phyloP scores from a whole-genome alignment of 2,329 filamentous ascomycete species.

The Talaromyces sp. region DNA sequence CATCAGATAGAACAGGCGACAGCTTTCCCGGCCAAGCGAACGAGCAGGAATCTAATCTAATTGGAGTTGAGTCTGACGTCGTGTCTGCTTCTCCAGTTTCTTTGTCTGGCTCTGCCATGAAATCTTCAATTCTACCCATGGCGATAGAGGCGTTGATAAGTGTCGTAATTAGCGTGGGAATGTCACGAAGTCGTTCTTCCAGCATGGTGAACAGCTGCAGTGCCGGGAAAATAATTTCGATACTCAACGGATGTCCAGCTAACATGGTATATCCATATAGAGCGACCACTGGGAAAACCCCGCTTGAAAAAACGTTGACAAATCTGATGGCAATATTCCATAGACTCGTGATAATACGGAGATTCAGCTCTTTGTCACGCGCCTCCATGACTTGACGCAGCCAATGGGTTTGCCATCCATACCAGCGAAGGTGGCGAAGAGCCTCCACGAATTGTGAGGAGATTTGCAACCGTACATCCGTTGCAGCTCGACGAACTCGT shows the following conservation, averaged over 20 bases:
- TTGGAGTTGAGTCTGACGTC: conserved; percentile 21
- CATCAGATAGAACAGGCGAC: conserved; percentile 48
- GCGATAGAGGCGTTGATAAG: conserved; percentile 79
- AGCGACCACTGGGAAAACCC: conserved; percentile 71
- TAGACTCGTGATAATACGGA: conserved; percentile 58
- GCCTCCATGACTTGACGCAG: conserved; percentile 62
- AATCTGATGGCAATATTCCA: conserved; percentile 60
- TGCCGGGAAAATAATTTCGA: conserved; percentile 82
- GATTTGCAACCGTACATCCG: conserved; percentile 71
- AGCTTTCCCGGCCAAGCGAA: conserved; percentile 73
- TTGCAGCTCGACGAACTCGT: conserved; percentile 62
- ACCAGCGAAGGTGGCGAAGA: conserved; percentile 74
- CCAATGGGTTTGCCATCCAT: conserved; percentile 76
- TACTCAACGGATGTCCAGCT: conserved; percentile 60
- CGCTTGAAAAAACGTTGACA: conserved; percentile 64
- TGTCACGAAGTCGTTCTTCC: conserved; percentile 64
- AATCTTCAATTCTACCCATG: conserved; percentile 72
- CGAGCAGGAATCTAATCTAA: conserved; percentile 54
- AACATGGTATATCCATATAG: conserved; percentile 76
- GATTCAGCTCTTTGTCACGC: conserved; percentile 60
- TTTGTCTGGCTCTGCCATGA: conserved; percentile 81
- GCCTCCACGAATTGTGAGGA: conserved; percentile 83
- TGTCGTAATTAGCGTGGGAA: conserved; percentile 69
- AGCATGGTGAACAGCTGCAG: conserved; percentile 74
- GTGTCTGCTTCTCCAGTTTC: conserved; percentile 51